These are phyloP conservation scores for Cyclospora cayetanensis DNA, from an alignment of 169 alveolate genomes.

Conservation along the genomic window DNA sequence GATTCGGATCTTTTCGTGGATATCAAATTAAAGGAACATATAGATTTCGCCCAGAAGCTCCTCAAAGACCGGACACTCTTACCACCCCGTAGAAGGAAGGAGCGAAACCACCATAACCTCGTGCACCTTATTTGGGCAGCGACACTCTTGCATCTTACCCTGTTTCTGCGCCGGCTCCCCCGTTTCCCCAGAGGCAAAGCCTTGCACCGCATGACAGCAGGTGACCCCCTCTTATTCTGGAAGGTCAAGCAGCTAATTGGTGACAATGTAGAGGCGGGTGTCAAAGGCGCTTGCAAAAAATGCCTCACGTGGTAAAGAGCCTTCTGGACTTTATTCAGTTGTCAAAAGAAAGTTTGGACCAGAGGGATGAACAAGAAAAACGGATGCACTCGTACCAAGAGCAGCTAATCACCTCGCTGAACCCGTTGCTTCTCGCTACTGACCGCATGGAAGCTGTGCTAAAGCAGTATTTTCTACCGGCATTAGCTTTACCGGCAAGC, in stretches of 20 bases:
- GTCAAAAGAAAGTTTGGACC: conserved; percentile 36
- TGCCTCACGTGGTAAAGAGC: not conserved
- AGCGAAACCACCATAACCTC: not conserved
- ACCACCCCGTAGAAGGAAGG: not conserved
- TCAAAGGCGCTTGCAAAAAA: conserved; percentile 27
- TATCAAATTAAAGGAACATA: too few relatives aligned
- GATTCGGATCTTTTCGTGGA: too few relatives aligned
- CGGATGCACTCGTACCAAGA: not conserved
- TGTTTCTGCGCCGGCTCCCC: conserved; percentile 43
- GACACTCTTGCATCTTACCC: not conserved
- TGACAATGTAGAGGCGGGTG: conserved; percentile 8
- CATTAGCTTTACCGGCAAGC: not conserved
- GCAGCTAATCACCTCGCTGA: not conserved
- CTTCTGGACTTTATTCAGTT: conserved; percentile 13
- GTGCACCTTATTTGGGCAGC: conserved; percentile 37
- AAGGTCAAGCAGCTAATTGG: conserved; percentile 2
- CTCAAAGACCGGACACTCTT: conserved; percentile 14
- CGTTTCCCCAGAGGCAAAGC: conserved; percentile 19
- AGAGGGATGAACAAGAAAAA: not conserved
- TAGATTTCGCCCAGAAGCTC: not conserved
- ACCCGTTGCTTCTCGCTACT: not conserved
- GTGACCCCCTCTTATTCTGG: conserved; percentile 41
- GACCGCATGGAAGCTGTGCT: not conserved
- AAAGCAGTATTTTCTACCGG: not conserved
- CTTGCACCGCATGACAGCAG: not conserved